Conservation (phyloP, 352 stramenopile species). For the Phytophthora macrochlamydospora region DNA sequence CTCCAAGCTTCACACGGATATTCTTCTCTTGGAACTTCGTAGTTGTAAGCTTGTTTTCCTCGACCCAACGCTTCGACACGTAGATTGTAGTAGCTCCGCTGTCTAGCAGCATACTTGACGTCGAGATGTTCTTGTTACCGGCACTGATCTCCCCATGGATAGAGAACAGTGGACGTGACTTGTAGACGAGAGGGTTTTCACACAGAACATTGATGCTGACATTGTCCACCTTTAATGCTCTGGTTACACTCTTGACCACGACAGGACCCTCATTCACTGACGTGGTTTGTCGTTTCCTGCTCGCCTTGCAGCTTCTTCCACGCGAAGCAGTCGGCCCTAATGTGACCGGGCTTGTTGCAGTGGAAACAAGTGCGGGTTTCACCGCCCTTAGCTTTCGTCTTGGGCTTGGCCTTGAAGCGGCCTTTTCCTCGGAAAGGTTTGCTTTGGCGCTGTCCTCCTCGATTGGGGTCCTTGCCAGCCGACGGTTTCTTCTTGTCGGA, state of each 20-base stretch:
- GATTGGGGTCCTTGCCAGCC: not conserved
- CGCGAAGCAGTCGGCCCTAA: not conserved
- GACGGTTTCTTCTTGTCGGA: not conserved
- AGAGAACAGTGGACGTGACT: constrained; percentile 3
- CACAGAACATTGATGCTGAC: constrained; percentile 11
- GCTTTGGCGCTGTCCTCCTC: not conserved
- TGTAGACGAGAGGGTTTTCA: constrained; percentile 15
- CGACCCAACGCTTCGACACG: not conserved
- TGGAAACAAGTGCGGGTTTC: constrained; percentile 6
- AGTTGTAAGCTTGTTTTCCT: not conserved
- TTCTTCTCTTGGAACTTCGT: not conserved
- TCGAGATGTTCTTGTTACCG: not conserved
- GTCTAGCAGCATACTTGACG: not conserved
- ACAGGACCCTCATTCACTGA: constrained; percentile 2
- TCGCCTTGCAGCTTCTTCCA: constrained; percentile 13
- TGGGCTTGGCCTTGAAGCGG: constrained; percentile 7
- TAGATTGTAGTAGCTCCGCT: constrained; percentile 1
- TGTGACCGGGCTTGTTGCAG: constrained; percentile 10
- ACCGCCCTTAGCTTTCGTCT: not conserved
- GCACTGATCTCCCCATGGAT: not conserved
- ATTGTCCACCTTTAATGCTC: constrained; percentile 8
- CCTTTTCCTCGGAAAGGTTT: constrained; percentile 5
- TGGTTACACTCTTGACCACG: constrained; percentile 6
- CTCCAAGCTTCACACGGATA: constrained; percentile 2
- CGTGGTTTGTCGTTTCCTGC: not conserved